Conservation (phyloP, 2,329 filamentous ascomycete genomes). For the Diaporthe ampelina region DNA sequence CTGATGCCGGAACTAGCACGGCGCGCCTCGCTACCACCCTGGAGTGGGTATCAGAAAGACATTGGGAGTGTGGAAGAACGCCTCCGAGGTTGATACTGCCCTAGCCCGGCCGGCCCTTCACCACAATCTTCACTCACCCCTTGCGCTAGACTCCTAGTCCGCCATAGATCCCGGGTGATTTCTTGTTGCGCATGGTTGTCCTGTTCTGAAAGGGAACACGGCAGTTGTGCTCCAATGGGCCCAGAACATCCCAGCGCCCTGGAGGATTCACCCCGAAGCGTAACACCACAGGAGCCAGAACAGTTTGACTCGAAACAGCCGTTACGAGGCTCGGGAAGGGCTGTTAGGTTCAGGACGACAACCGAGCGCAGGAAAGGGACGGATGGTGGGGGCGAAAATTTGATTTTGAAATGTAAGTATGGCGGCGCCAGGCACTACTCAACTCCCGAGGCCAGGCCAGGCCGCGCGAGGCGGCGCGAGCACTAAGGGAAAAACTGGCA, state of each 20-base stretch:
- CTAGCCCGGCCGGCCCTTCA: neutral
- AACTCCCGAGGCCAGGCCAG: conserved; percentile 2
- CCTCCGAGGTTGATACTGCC: neutral
- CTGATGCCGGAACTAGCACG: conserved; percentile 23
- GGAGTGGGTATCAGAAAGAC: neutral
- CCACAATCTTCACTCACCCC: neutral
- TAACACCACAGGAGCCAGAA: conserved; percentile 20
- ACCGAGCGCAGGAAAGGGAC: neutral
- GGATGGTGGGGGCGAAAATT: neutral
- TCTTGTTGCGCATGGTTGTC: neutral
- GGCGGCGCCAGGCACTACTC: conserved; percentile 3
- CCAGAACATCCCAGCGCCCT: neutral
- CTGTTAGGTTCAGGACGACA: conserved; percentile 14
- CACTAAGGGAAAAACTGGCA: neutral
- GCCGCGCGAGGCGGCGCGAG: neutral
- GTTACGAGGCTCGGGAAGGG: conserved; percentile 2
- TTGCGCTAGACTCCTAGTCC: conserved; percentile 17
- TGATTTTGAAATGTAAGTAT: neutral
- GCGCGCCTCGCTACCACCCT: conserved; percentile 13
- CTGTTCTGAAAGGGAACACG: conserved; percentile 2
- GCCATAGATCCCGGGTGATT: neutral
- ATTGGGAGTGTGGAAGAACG: neutral
- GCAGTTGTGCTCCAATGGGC: neutral
- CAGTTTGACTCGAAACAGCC: conserved; percentile 15
- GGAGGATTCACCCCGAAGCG: conserved; percentile 10